Base-by-base conservation (phyloP, 1,139 yeast species). In the Saccharomyces hybrid region DNA sequence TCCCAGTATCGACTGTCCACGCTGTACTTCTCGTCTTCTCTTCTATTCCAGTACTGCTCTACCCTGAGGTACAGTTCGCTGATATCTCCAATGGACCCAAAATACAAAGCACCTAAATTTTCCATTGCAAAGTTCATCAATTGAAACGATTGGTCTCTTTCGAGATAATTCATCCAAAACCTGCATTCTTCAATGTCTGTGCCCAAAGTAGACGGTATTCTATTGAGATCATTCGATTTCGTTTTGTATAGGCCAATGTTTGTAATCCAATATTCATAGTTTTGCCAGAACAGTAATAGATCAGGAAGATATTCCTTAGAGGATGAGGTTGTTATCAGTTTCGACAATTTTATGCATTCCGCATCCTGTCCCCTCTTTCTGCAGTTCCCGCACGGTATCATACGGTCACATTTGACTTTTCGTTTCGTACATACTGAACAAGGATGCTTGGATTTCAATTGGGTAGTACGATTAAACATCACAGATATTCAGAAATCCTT, bases 371-470 rank as follows among this genome's bases (percentile, higher is more conserved):
- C 70, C 54, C 66, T 59, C 50, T 63, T 65, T 7, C 61, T 54
- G 54, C 73, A 69, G 52, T 66, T 61, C 20, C 65, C 56, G 49
- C 73, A 69, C 0, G 73, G 73, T 9, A 67, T 54, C 50, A 62
- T 50, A 26, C 70, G 58, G 55, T 69, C 72, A 58, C 73, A 69
- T 51, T 67, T 69, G 13, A 67, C 67, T 51, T 67, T 69, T 26
- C 67, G 56, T 34, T 54, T 60, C 2, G 63, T 54, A 54, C 71
- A 68, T 1, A 59, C 60, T 4, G 56, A 46, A 52, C 71, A 68
- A 9, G 66, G 65, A 47, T 57, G 63, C 30, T 53, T 55, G 5
- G 61, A 57, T 50, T 56, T 60, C 31, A 41, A 51, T 28, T 47
- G 23, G 11, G 42, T 34, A 16, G 42, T 34, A 34, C 42, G 42